Conservation (phyloP, 257 asterid genomes). For the Solanum dulcamara region DNA sequence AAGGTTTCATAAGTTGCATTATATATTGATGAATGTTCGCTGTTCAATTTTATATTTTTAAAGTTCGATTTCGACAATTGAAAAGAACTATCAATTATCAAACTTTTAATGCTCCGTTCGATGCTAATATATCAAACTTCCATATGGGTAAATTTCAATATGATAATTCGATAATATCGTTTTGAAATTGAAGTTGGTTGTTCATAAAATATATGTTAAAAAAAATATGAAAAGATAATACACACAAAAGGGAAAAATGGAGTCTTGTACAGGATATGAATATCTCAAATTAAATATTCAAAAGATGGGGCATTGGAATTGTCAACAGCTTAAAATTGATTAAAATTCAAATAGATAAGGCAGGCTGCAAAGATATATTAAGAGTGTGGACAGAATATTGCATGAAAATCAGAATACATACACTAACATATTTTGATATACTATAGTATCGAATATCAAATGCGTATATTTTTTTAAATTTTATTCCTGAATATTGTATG, state of each 20-base stretch:
- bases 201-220: neutral
- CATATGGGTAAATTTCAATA: neutral
- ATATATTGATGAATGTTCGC: too few species aligned
- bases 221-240: neutral
- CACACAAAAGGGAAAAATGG: neutral
- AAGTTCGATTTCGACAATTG: neutral
- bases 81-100: neutral
- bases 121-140: neutral
- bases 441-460: neutral
- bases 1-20: neutral
- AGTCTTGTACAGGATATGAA: neutral
- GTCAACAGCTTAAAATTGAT: neutral
- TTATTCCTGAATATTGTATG: too few species aligned
- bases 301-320: neutral
- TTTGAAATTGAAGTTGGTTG: neutral
- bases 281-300: neutral
- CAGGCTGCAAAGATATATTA: neutral
- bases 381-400: neutral
- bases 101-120: neutral
- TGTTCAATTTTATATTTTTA: neutral
- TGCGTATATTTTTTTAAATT: accelerated
- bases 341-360: neutral
- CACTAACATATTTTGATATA: accelerated
- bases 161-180: neutral
- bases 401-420: neutral